Conservation (phyloP, 371 early-diverging fungal species). For the Actinomortierella ambigua region DNA sequence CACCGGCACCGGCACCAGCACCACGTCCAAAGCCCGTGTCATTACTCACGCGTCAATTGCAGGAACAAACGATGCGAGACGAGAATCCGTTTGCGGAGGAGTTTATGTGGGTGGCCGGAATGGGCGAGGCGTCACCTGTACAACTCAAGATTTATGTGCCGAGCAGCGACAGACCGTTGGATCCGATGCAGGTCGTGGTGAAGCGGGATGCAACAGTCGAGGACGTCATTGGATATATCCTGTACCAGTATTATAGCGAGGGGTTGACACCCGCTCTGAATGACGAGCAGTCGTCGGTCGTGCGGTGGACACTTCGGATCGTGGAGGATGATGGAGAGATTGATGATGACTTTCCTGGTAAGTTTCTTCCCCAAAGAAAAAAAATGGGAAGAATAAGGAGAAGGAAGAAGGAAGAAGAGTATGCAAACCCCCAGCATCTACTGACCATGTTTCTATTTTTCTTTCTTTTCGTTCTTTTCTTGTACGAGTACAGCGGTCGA, state of each 20-base stretch:
- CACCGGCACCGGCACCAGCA: constrained; percentile 17
- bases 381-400: neutral
- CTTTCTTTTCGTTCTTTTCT: neutral
- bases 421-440: neutral
- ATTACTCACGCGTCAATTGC: constrained; percentile 67
- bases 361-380: neutral
- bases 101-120: constrained; percentile 59
- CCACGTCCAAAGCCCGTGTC: constrained; percentile 49
- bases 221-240: constrained; percentile 87
- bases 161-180: constrained; percentile 51
- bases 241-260: constrained; percentile 82
- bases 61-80: constrained; percentile 59
- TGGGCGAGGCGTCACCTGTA: constrained; percentile 62
- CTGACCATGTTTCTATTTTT: neutral
- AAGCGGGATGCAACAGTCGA: constrained; percentile 87
- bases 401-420: no score
- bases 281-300: constrained; percentile 64
- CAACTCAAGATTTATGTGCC: constrained; percentile 73
- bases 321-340: constrained; percentile 95
- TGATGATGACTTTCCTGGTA: constrained; percentile 96
- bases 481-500: constrained; percentile 71
- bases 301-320: constrained; percentile 87
- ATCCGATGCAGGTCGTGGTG: constrained; percentile 74
- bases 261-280: constrained; percentile 69
- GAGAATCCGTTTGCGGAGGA: constrained; percentile 79